These are phyloP conservation scores for Wickerhamomyces bisporus DNA, from an alignment of 805 yeast species.

Conservation along the genomic window DNA sequence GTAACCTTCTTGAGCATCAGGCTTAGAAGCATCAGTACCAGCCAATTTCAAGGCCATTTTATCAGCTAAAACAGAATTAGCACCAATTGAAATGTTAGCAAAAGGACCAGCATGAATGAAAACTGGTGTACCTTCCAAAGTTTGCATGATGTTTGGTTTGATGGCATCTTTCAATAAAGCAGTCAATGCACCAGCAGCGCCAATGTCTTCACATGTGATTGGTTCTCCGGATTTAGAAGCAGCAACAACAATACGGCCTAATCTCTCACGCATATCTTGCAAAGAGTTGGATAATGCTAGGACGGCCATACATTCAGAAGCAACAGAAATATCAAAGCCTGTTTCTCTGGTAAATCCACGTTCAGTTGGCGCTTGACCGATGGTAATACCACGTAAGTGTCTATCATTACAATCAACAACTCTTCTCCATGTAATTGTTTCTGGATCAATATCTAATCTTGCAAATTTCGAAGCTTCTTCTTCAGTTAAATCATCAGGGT, in stretches of 20 bases:
- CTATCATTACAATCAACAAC: constrained; percentile 95
- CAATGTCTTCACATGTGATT: constrained; percentile 89
- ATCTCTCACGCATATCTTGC: constrained; percentile 78
- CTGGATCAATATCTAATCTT: constrained; percentile 84
- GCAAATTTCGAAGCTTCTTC: constrained; percentile 76
- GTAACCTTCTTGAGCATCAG: constrained; percentile 59
- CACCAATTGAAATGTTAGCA: constrained; percentile 96
- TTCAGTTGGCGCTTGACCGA: constrained; percentile 92
- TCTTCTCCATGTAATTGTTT: constrained; percentile 84
- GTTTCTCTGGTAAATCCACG: constrained; percentile 80
- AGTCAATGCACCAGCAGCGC: constrained; percentile 93
- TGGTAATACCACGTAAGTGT: constrained; percentile 79
- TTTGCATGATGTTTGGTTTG: constrained; percentile 96
- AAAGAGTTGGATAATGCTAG: constrained; percentile 77
- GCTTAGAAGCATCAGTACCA: constrained; percentile 42
- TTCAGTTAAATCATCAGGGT: constrained; percentile 73
- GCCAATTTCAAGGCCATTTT: constrained; percentile 87
- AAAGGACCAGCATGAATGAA: constrained; percentile 98
- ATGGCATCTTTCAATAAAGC: constrained; percentile 94
- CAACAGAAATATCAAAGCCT: constrained; percentile 95
- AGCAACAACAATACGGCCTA: constrained; percentile 88
- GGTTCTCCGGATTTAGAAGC: constrained; percentile 71
- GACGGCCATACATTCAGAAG: constrained; percentile 95
- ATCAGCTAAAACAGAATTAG: constrained; percentile 91
- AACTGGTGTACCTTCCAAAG: constrained; percentile 96